These are phyloP conservation scores for Metschnikowia vanudenii DNA, from an alignment of 805 yeast species.

Conservation along the genomic window DNA sequence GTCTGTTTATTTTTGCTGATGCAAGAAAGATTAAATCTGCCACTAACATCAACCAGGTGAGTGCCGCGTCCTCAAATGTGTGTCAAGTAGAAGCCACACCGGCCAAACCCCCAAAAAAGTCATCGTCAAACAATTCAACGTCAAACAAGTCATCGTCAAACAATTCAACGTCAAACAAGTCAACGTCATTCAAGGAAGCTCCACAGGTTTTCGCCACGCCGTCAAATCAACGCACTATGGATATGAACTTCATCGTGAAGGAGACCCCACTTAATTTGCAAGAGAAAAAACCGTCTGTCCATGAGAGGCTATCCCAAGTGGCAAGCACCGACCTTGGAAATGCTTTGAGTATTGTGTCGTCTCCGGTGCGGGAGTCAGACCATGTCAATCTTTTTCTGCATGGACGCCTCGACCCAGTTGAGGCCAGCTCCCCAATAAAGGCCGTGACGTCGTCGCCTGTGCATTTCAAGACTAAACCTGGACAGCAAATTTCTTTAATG, in stretches of 20 bases:
- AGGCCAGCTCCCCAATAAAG: slow-evolving; percentile 11
- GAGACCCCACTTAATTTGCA: slow-evolving; percentile 11
- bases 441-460: slow-evolving; percentile 14
- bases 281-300: slow-evolving; percentile 1
- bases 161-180: background rate
- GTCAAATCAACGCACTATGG: slow-evolving; percentile 10
- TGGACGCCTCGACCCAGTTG: background rate
- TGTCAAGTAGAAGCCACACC: slow-evolving; percentile 34
- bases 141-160: background rate
- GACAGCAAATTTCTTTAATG: slow-evolving; percentile 33
- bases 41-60: background rate
- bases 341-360: slow-evolving; percentile 2
- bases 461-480: slow-evolving; percentile 24
- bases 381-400: slow-evolving; percentile 5
- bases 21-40: slow-evolving; percentile 22
- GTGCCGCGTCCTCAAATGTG: slow-evolving; percentile 22
- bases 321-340: background rate
- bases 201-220: slow-evolving; percentile 20
- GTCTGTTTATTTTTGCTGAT: slow-evolving; percentile 30
- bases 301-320: slow-evolving; percentile 5
- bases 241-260: slow-evolving; percentile 5
- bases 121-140: too few relatives aligned
- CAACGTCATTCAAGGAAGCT: background rate
- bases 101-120: slow-evolving; percentile 10
- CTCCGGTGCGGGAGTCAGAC: slow-evolving; percentile 6